A percentile compares a stretch with the other conserved stretches of the same genome.
phyloP scores from a whole-genome alignment of 306 rosid species.

The Cyamopsis tetragonoloba region DNA sequence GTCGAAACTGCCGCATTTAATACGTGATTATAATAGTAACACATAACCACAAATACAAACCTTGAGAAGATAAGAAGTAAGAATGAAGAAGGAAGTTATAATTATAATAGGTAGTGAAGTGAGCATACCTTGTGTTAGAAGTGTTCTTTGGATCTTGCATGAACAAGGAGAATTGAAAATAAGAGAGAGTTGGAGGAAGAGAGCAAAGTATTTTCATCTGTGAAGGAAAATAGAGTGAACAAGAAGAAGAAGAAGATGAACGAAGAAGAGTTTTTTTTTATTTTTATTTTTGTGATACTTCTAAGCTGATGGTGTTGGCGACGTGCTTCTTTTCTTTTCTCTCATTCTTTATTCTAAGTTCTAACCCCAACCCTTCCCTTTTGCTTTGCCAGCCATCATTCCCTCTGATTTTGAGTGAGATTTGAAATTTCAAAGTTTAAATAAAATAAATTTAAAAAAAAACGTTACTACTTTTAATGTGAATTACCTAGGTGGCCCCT shows the following conservation, averaged over 20 bases:
- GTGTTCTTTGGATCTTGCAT: slow-evolving; percentile 79
- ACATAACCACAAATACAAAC: too few species aligned
- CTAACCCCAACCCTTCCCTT: slow-evolving; percentile 40
- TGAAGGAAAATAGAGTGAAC: slow-evolving; percentile 41
- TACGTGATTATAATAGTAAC: too few species aligned
- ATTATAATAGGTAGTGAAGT: too few species aligned
- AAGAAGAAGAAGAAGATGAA: slow-evolving; percentile 34
- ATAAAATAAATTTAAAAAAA: too few species aligned
- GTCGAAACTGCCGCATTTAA: too few species aligned
- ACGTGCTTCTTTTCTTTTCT: slow-evolving; percentile 51
- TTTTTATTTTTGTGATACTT: too few species aligned
- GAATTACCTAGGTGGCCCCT: slow-evolving; percentile 46
- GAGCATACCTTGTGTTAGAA: slow-evolving; percentile 63
- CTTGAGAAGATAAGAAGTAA: too few species aligned
- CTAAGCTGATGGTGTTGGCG: slow-evolving; percentile 45
- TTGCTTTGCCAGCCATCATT: slow-evolving; percentile 73
- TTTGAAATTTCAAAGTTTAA: slow-evolving; percentile 52
- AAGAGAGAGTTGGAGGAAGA: slow-evolving; percentile 47
- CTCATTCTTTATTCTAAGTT: slow-evolving; percentile 55
- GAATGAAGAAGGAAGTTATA: background rate
- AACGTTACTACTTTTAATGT: slow-evolving; percentile 40
- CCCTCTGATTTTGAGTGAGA: slow-evolving; percentile 30
- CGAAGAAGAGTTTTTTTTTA: too few species aligned
- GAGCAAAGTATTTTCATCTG: slow-evolving; percentile 66
- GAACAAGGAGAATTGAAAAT: slow-evolving; percentile 54